Conservation (phyloP, 345 rosid species). For the Litchi chinensis region DNA sequence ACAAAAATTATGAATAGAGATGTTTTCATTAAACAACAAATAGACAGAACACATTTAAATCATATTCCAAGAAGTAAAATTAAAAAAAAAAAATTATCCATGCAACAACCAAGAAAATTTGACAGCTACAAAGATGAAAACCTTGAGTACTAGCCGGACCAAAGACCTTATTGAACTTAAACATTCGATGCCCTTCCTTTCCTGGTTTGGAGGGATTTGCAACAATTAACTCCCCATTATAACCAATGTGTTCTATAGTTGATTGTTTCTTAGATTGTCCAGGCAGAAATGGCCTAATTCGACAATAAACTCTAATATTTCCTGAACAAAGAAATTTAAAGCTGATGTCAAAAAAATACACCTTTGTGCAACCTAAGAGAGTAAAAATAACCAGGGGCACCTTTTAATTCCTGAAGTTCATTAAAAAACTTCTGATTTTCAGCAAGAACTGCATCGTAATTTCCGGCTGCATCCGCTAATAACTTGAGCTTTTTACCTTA, state of each 20-base stretch:
- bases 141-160: slow-evolving; percentile 84
- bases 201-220: slow-evolving; percentile 76
- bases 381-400: slow-evolving; percentile 30
- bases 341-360: background rate
- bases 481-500: slow-evolving; percentile 61
- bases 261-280: slow-evolving; percentile 59
- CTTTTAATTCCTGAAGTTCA: slow-evolving; percentile 94
- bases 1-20: slow-evolving; percentile 19
- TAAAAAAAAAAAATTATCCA: background rate
- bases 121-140: slow-evolving; percentile 25
- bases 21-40: slow-evolving; percentile 4
- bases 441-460: slow-evolving; percentile 67
- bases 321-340: slow-evolving; percentile 47
- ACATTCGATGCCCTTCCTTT: slow-evolving; percentile 68
- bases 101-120: background rate
- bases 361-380: background rate
- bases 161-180: slow-evolving; percentile 77
- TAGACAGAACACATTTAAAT: background rate
- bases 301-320: slow-evolving; percentile 87
- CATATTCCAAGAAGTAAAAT: slow-evolving; percentile 3
- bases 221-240: slow-evolving; percentile 71
- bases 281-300: slow-evolving; percentile 77
- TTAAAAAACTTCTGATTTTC: slow-evolving; percentile 84
- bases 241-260: slow-evolving; percentile 65
- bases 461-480: slow-evolving; percentile 63